Conservation (phyloP, 306 rosid genomes). For the Carpinus fangiana region DNA sequence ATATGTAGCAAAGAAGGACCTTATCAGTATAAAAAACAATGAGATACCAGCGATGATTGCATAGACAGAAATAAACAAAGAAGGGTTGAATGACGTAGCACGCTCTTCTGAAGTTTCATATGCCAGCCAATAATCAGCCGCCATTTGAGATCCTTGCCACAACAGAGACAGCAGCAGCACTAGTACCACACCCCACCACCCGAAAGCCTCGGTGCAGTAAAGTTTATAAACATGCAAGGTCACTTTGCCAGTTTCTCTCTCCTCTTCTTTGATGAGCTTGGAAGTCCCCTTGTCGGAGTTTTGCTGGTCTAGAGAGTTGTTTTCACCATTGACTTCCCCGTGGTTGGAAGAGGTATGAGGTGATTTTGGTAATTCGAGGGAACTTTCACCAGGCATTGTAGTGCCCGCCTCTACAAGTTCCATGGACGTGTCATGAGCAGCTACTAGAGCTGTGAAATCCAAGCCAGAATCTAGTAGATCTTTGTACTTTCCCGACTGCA, state of each 20-base stretch:
- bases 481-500: conserved; percentile 77
- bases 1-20: conserved; percentile 46
- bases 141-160: conserved; percentile 80
- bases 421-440: conserved; percentile 93
- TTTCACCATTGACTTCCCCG: conserved; percentile 54
- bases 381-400: conserved; percentile 34
- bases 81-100: conserved; percentile 53
- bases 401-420: conserved; percentile 80
- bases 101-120: conserved; percentile 76
- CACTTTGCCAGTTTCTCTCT: conserved; percentile 86
- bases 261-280: conserved; percentile 93
- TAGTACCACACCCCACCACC: conserved; percentile 75
- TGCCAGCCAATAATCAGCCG: conserved; percentile 89
- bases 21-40: conserved; percentile 38
- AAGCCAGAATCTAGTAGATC: conserved; percentile 58
- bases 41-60: conserved; percentile 47
- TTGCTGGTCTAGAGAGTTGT: conserved; percentile 49
- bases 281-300: conserved; percentile 54
- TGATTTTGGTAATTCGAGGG: conserved; percentile 36
- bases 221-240: conserved; percentile 67
- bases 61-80: conserved; percentile 62
- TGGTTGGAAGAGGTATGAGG: conserved; percentile 33
- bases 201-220: conserved; percentile 90
- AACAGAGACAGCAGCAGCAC: conserved; percentile 50
- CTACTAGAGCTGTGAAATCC: conserved; percentile 80